A percentile compares a stretch with the other conserved stretches of the same genome.
Conservation (phyloP, 805 yeast genomes). For the Tetrapisispora namnaoensis region DNA sequence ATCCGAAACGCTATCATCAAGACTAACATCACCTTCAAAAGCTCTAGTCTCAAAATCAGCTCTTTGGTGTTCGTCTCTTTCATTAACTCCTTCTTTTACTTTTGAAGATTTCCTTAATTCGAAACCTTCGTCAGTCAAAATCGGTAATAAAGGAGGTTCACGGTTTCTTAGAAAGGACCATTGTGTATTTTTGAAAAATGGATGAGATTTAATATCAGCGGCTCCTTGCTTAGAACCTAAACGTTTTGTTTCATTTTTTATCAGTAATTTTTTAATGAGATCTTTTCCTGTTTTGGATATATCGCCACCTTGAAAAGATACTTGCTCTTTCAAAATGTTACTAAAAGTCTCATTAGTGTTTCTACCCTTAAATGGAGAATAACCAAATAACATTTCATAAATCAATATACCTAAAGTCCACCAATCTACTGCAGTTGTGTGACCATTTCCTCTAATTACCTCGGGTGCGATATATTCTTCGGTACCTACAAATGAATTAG, state of each 20-base stretch:
- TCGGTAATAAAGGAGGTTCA: conserved; percentile 93
- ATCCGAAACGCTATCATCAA: conserved; percentile 29
- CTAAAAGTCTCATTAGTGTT: conserved; percentile 86
- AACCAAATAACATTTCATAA: conserved; percentile 93
- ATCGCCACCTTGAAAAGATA: conserved; percentile 58
- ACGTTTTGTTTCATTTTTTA: conserved; percentile 82
- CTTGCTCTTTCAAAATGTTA: conserved; percentile 76
- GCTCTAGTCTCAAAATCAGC: conserved; percentile 15
- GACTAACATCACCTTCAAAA: conserved; percentile 27
- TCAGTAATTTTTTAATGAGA: conserved; percentile 68
- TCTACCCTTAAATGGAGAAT: conserved; percentile 91
- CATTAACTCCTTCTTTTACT: conserved; percentile 12
- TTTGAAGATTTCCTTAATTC: conserved; percentile 36
- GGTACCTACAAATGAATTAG: conserved; percentile 97
- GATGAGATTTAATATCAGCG: conserved; percentile 83
- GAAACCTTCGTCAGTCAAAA: conserved; percentile 42
- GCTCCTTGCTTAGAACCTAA: conserved; percentile 93
- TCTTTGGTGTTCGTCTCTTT: conserved; percentile 10
- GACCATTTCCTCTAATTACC: conserved; percentile 94
- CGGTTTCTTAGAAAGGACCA: conserved; percentile 93
- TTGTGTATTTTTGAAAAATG: conserved; percentile 81
- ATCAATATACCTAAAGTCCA: conserved; percentile 95
- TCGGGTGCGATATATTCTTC: conserved; percentile 99
- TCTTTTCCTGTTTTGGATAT: conserved; percentile 69
- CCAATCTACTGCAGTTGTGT: conserved; percentile 98